Conservation (phyloP, 2,329 filamentous ascomycete genomes). For the Graphilbum ipis-grandicollis region DNA sequence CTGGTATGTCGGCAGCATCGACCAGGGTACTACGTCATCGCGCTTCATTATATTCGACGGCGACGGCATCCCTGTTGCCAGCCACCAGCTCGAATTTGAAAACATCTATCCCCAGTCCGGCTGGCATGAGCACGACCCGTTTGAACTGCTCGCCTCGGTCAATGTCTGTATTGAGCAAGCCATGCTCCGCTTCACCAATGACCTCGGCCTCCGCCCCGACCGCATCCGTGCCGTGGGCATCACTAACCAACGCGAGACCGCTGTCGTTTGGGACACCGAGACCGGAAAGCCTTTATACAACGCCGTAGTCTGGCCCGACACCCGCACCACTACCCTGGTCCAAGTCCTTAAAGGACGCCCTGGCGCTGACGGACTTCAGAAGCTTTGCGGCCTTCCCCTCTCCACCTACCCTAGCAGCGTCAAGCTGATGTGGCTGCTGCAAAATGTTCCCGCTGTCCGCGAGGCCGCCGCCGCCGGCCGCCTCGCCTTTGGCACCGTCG, state of each 20-base stretch:
- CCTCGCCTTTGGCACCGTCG: slow-evolving; percentile 72
- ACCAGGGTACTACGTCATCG: slow-evolving; percentile 80
- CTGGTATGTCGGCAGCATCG: slow-evolving; percentile 71
- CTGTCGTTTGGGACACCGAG: slow-evolving; percentile 64
- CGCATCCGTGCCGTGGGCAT: slow-evolving; percentile 68
- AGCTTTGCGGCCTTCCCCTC: slow-evolving; percentile 63
- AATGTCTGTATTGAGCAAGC: slow-evolving; percentile 66
- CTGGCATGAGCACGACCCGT: slow-evolving; percentile 84
- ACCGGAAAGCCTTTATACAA: slow-evolving; percentile 71
- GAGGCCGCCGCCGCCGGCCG: slow-evolving; percentile 60
- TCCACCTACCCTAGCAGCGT: slow-evolving; percentile 80
- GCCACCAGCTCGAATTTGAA: slow-evolving; percentile 73
- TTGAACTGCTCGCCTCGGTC: slow-evolving; percentile 58
- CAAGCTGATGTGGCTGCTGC: slow-evolving; percentile 70
- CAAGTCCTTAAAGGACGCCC: slow-evolving; percentile 54
- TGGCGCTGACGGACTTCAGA: slow-evolving; percentile 50
- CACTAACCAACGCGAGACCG: slow-evolving; percentile 83
- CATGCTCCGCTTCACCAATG: slow-evolving; percentile 48
- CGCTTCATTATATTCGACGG: slow-evolving; percentile 83
- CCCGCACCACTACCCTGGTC: slow-evolving; percentile 54
- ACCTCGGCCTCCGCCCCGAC: slow-evolving; percentile 43
- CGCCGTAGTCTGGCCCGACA: slow-evolving; percentile 84
- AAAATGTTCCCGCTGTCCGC: slow-evolving; percentile 51
- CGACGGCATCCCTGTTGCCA: slow-evolving; percentile 58
- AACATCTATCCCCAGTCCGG: slow-evolving; percentile 75